Base-by-base conservation (phyloP, 73 alveolate species). In the Urostyla sp. region DNA sequence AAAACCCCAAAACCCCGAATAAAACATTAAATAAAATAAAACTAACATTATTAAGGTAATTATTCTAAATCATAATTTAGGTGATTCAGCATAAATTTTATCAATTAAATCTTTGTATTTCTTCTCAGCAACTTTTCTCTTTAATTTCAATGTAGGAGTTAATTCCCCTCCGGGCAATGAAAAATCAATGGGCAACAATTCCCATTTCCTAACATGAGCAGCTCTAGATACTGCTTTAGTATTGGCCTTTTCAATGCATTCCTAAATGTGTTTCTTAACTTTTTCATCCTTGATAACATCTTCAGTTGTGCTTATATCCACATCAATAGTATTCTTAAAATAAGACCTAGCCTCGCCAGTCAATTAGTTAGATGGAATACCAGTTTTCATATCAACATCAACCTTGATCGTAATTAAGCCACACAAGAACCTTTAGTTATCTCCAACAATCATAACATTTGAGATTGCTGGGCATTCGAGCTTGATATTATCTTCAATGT, bases 381-480 rank as follows among this genome's bases (percentile, higher is more conserved):
- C 75, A 8, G 6, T 79, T 11, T 40, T 23, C 58, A 73, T 27
- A 44, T 79, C 89, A 43, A 79, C 21, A 15, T 86, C 87, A 7
- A 63, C 69, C 36, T 87, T 87, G 67, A 87, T 46, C 26, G 94
- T 72, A 13, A 87, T 32, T 0, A 87, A 13, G 44, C 81, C 80
- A 0, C 63, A 10, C 27, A 87, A 32, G 80, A 28, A 87, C 76
- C 49, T 87, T 45, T 60, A 38, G 51, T 67, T 48, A 43, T 87
- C 94, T 0, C 94, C 94, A 44, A 87, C 48, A 16, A 87, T 72
- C 94, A 87, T 87, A 21, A 78, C 45, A 72, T 87, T 80, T 16
- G 84, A 46, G 35, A 78, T 55, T n/a, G 86, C 36, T 16, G 80
- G 88, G 50, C 83, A 84, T 6, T 27, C 26, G 10, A 55, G 79